These are phyloP conservation scores for Musa troglodytarum DNA, from an alignment of 176 grass and related monocot species.

Conservation along the genomic window DNA sequence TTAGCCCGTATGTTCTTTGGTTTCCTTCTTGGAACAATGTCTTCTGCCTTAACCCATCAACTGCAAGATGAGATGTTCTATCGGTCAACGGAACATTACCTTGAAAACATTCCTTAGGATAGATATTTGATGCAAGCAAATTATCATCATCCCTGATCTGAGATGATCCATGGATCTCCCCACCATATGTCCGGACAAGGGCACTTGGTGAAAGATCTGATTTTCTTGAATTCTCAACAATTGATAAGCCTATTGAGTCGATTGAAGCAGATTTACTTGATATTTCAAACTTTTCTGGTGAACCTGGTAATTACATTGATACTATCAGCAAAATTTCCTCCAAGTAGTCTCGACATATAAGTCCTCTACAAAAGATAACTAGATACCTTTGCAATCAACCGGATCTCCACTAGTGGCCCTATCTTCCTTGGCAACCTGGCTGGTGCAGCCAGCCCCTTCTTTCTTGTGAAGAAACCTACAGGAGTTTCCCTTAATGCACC, in stretches of 20 bases:
- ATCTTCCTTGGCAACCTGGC: constrained; percentile 23
- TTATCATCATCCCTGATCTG: constrained; percentile 20
- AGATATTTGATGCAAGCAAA: neutral
- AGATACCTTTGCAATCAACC: constrained; percentile 13
- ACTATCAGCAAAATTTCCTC: neutral
- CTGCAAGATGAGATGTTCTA: constrained; percentile 10
- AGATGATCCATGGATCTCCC: constrained; percentile 14
- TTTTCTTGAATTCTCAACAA: constrained; percentile 18
- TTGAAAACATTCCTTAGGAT: constrained; percentile 18
- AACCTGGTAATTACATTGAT: constrained; percentile 19
- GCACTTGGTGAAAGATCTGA: constrained; percentile 14
- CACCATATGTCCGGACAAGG: constrained; percentile 48
- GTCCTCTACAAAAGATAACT: neutral
- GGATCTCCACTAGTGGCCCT: constrained; percentile 17
- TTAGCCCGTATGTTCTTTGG: constrained; percentile 12
- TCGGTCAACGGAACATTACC: constrained; percentile 22
- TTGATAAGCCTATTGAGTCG: constrained; percentile 13
- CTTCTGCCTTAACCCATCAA: constrained; percentile 22
- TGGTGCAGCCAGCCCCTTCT: constrained; percentile 26
- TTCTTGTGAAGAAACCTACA: constrained; percentile 42
- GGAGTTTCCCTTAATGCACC: constrained; percentile 43
- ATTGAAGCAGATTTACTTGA: constrained; percentile 17
- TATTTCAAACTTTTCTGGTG: constrained; percentile 25
- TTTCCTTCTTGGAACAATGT: constrained; percentile 29
- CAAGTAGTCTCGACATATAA: constrained; percentile 1